Conservation (phyloP, 75 land plant species). For the Cupressus sempervirens region DNA sequence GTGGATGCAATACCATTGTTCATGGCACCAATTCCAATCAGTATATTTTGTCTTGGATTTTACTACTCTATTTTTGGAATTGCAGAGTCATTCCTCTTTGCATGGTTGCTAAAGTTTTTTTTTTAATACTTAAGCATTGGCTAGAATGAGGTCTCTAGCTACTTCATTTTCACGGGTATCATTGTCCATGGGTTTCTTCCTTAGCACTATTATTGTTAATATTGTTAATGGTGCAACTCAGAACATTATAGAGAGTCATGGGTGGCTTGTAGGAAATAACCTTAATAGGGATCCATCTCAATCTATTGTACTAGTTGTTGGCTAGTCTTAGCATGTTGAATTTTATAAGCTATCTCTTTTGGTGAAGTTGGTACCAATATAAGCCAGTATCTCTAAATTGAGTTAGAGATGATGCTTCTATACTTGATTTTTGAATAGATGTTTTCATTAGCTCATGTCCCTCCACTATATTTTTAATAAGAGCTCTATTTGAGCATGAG, state of each 20-base stretch:
- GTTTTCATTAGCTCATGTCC: too few relatives aligned
- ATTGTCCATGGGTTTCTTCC: slow-evolving; percentile 27
- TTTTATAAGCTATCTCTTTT: slow-evolving; percentile 25
- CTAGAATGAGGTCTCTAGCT: slow-evolving; percentile 15
- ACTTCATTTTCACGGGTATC: slow-evolving; percentile 14
- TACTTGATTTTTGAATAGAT: too few relatives aligned
- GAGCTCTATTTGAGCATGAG: too few relatives aligned
- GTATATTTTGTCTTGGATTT: slow-evolving; percentile 18
- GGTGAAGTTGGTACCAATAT: slow-evolving; percentile 36
- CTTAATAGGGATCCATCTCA: slow-evolving; percentile 42
- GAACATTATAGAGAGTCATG: slow-evolving; percentile 9
- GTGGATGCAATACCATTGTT: not conserved
- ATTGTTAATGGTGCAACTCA: slow-evolving; percentile 27
- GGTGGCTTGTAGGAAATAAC: slow-evolving; percentile 18
- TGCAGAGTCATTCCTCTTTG: slow-evolving; percentile 27
- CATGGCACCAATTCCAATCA: slow-evolving; percentile 17
- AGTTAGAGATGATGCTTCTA: not conserved
- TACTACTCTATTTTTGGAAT: slow-evolving; percentile 23
- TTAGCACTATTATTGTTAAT: slow-evolving; percentile 28
- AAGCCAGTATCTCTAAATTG: slow-evolving; percentile 36
- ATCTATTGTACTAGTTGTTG: slow-evolving; percentile 49
- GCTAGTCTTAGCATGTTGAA: slow-evolving; percentile 23
- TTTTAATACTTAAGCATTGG: slow-evolving; percentile 14
- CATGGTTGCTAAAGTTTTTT: slow-evolving; percentile 35
- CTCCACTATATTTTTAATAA: too few relatives aligned